A percentile compares a stretch with the other conserved stretches of the same genome.
phyloP scores from a whole-genome alignment of 2,329 filamentous ascomycete species.

The Xylariales sp. region DNA sequence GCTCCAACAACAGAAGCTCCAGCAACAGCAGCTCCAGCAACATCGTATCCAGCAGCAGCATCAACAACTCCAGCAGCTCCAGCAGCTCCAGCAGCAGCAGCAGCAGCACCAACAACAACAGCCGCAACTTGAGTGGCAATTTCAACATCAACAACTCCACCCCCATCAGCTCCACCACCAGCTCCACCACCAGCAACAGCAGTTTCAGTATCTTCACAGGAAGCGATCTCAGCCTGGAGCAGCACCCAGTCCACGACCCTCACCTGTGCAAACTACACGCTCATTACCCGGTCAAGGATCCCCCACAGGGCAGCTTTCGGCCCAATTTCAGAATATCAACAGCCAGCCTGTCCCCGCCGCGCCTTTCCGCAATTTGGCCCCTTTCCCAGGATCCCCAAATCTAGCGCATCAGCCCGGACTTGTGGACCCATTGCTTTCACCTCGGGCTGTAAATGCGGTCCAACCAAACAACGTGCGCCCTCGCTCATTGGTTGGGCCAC shows the following conservation, averaged over 20 bases:
- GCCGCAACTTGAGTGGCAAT: constrained; percentile 25
- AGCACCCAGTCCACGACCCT: constrained; percentile 23
- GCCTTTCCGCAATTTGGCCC: constrained; percentile 2
- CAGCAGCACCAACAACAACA: constrained; percentile 16
- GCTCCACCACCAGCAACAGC: constrained; percentile 24
- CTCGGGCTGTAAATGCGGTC: constrained; percentile 11
- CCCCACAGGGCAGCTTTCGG: constrained; percentile 6
- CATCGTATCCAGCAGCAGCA: constrained; percentile 17
- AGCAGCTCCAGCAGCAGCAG: constrained; percentile 8
- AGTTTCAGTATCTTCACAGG: constrained; percentile 20
- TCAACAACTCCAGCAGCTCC: constrained; percentile 14
- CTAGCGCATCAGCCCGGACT: neutral
- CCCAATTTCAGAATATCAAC: constrained; percentile 27
- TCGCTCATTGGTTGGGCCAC: constrained; percentile 2
- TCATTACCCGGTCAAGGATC: constrained; percentile 3
- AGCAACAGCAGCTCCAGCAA: constrained; percentile 9
- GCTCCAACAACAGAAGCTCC: constrained; percentile 16
- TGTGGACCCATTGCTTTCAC: constrained; percentile 10
- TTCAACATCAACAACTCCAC: constrained; percentile 19
- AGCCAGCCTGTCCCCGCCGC: neutral
- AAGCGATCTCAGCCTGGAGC: constrained; percentile 27
- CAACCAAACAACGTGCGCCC: constrained; percentile 24
- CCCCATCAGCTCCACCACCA: constrained; percentile 5
- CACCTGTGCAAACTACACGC: constrained; percentile 17
- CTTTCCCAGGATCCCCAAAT: neutral